Base-by-base conservation (phyloP, 495 filamentous ascomycete species). In the Bacidia rubella region DNA sequence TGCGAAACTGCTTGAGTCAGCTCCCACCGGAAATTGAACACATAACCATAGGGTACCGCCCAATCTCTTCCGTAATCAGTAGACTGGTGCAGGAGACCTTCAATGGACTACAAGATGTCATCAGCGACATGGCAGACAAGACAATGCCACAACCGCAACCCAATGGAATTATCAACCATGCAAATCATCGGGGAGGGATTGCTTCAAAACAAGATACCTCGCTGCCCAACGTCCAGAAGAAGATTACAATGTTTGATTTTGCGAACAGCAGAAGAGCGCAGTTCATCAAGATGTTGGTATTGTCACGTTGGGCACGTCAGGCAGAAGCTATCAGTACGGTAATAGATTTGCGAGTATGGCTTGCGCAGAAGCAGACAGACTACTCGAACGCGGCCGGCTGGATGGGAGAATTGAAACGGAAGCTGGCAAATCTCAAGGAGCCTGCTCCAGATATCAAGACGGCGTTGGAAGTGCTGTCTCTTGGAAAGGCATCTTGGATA, bases 371-470 rank as follows among this genome's bases (percentile, higher is more conserved):
- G 60, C 70, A 76, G 45, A 61, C 66, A 24, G 62, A 71, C 35
- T 87, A 85, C 56, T 62, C 72, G 26, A 59, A 67, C 7, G 74
- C 79, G 19, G 68, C 81, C 15, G 69, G 76, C 49, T 72, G 73
- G 53, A 67, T 95, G 52, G 78, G 79, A 42, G 72, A 83, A 27
- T 69, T 86, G 57, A 90, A 92, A 66, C 65, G 75, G 54, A 74
- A 79, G 49, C 72, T 92, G 47, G 70, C 73, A 21, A 70, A 61
- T 23, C 69, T 70, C 29, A 83, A 86, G 63, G 71, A 93, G 44
- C 85, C 85, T 11, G 90, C 86, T 61, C 92, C 92, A 1, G 92
- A 98, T 66, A 70, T 97, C 22, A 82, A 79, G 64, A 96, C 93
- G 2, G 93, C 93, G 5, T 66, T 95, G 25, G 80, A 94, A 57